Evolutionary conservation across 495 filamentous ascomycete genomes (phyloP).

Genomic region (Hyphodiscus hymeniophilus): DNA sequence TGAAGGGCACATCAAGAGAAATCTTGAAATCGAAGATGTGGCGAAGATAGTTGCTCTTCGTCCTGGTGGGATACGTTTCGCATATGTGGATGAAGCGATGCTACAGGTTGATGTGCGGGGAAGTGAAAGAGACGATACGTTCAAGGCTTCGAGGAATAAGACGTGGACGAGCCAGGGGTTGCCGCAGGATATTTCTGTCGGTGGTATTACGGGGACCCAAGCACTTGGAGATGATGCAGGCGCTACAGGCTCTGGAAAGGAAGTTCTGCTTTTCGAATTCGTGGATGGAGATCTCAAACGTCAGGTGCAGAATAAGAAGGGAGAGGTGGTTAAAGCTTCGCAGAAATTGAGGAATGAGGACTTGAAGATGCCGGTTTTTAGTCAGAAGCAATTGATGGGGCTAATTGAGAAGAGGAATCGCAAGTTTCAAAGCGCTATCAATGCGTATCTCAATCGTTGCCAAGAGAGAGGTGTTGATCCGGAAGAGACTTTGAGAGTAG

Average conservation of each 20-base stretch:
- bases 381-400: conserved; percentile 83
- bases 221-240: conserved; percentile 28
- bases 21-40: conserved; percentile 67
- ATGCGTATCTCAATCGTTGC: conserved; percentile 68
- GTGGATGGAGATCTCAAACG: conserved; percentile 85
- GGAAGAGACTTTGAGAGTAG: conserved; percentile 49
- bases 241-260: conserved; percentile 32
- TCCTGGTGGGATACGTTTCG: conserved; percentile 69
- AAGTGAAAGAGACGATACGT: conserved; percentile 44
- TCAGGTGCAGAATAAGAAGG: conserved; percentile 60
- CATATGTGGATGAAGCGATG: conserved; percentile 75
- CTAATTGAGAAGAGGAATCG: conserved; percentile 86
- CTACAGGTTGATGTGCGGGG: conserved; percentile 72
- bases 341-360: conserved; percentile 65
- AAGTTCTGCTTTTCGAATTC: conserved; percentile 86
- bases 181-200: conserved; percentile 41
- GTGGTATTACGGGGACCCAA: conserved; percentile 32
- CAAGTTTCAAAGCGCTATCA: conserved; percentile 75
- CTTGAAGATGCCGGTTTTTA: conserved; percentile 87
- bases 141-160: conserved; percentile 35
- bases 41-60: conserved; percentile 72
- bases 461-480: conserved; percentile 58
- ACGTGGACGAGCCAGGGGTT: conserved; percentile 29
- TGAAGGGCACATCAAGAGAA: conserved; percentile 68
- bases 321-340: conserved; percentile 56